Conservation (phyloP, 371 early-diverging fungal genomes). For the Mortierella sp. region DNA sequence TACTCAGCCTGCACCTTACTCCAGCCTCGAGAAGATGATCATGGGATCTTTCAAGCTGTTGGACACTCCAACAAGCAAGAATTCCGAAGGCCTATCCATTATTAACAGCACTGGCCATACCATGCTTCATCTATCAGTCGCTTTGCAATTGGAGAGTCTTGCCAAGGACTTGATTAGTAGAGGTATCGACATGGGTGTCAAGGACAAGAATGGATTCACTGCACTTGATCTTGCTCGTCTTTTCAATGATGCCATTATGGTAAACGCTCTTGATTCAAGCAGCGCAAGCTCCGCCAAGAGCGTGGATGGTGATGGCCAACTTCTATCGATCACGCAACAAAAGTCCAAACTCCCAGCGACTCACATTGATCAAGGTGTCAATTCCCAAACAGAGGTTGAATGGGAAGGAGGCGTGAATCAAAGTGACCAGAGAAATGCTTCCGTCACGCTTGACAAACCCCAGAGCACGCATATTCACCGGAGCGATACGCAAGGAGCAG, state of each 20-base stretch:
- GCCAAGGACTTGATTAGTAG: conserved; percentile 30
- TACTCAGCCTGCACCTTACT: background rate
- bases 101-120: conserved; percentile 45
- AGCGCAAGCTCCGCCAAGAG: background rate
- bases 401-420: conserved; percentile 14
- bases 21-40: conserved; percentile 42
- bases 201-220: conserved; percentile 45
- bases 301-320: background rate
- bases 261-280: conserved; percentile 22
- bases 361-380: background rate
- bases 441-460: background rate
- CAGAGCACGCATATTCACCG: background rate
- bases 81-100: conserved; percentile 23
- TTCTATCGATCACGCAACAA: background rate
- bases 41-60: conserved; percentile 30
- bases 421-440: background rate
- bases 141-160: conserved; percentile 23
- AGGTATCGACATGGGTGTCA: conserved; percentile 15
- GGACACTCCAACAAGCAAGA: conserved; percentile 27
- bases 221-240: conserved; percentile 39
- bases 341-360: background rate
- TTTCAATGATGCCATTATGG: conserved; percentile 16
- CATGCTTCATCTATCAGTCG: conserved; percentile 44
- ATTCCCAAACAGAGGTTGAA: conserved; percentile 15
- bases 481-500: background rate